Evolutionary conservation across 441 rosid genomes (phyloP).

Genomic region (Cnidoscolus chayamansa): DNA sequence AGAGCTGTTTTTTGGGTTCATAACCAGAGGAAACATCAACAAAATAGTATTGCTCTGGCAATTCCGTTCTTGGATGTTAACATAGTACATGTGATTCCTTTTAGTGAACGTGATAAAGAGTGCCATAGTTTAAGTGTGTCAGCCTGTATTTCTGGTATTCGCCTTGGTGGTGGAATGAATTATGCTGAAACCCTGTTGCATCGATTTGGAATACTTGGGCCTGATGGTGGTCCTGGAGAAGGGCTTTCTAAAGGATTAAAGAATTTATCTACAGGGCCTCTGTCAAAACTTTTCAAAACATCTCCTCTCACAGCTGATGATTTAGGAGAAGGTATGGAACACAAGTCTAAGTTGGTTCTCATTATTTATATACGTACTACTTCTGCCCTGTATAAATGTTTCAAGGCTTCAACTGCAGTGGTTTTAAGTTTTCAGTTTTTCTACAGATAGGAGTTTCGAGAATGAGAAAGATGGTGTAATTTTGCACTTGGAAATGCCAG

Average conservation of each 20-base stretch:
- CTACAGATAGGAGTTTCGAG: constrained; percentile 46
- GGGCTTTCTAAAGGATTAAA: constrained; percentile 79
- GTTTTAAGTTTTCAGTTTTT: constrained; percentile 24
- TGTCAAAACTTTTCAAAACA: constrained; percentile 76
- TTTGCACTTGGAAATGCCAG: constrained; percentile 64
- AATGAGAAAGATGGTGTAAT: constrained; percentile 45
- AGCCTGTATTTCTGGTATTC: constrained; percentile 70
- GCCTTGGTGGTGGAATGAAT: constrained; percentile 84
- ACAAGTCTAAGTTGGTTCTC: background rate
- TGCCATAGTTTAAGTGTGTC: constrained; percentile 75
- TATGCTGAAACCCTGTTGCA: constrained; percentile 35
- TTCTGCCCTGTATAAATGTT: background rate
- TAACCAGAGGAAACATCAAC: constrained; percentile 39
- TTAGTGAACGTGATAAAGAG: constrained; percentile 73
- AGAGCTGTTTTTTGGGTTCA: constrained; percentile 90
- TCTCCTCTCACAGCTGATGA: constrained; percentile 43
- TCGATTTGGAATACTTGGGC: constrained; percentile 66
- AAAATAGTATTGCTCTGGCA: constrained; percentile 34
- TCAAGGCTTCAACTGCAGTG: constrained; percentile 20
- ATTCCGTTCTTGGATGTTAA: constrained; percentile 74
- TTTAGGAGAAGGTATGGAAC: constrained; percentile 49
- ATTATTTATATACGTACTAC: background rate
- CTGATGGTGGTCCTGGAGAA: constrained; percentile 92
- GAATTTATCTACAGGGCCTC: constrained; percentile 76
- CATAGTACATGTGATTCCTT: constrained; percentile 79